These are phyloP conservation scores for Flaveria trinervia DNA, from an alignment of 129 eudicot species.

Conservation along the genomic window DNA sequence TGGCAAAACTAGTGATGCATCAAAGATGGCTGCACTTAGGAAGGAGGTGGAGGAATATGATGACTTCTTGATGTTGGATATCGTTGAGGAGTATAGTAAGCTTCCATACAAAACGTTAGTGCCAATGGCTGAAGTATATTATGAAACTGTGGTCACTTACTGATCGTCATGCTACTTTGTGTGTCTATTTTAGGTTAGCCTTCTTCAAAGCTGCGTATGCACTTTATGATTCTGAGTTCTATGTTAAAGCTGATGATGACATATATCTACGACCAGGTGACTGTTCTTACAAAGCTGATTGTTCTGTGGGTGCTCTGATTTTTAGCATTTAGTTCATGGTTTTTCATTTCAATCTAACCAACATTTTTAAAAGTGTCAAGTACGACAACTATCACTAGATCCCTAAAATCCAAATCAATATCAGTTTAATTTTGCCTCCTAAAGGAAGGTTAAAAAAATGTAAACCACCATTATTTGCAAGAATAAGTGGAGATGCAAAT, in stretches of 20 bases:
- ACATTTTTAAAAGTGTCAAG: background rate
- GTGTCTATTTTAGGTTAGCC: slow-evolving; percentile 48
- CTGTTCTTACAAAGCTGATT: slow-evolving; percentile 5
- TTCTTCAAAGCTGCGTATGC: slow-evolving; percentile 67
- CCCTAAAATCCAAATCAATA: background rate
- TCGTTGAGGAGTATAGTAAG: slow-evolving; percentile 57
- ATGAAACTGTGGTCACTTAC: slow-evolving; percentile 5
- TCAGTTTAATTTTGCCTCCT: background rate
- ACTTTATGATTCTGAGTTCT: slow-evolving; percentile 66
- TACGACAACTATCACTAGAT: background rate
- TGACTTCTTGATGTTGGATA: slow-evolving; percentile 62
- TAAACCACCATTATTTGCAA: background rate
- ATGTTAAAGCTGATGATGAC: slow-evolving; percentile 76
- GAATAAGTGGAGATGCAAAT: background rate
- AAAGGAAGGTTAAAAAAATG: background rate
- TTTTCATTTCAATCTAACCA: background rate
- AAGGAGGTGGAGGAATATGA: slow-evolving; percentile 59
- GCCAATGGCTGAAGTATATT: slow-evolving; percentile 20
- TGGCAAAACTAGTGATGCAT: slow-evolving; percentile 54
- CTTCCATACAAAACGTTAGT: slow-evolving; percentile 70
- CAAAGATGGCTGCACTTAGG: slow-evolving; percentile 56
- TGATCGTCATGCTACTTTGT: slow-evolving; percentile 18
- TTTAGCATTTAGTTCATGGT: slow-evolving; percentile 4
- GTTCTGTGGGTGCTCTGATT: slow-evolving; percentile 11
- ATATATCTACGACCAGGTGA: slow-evolving; percentile 70